Percentiles rank a stretch among this genome's conserved stretches.
Evolutionary conservation across 495 filamentous ascomycete genomes (phyloP).

Genomic region (Talaromyces proteolyticus): DNA sequence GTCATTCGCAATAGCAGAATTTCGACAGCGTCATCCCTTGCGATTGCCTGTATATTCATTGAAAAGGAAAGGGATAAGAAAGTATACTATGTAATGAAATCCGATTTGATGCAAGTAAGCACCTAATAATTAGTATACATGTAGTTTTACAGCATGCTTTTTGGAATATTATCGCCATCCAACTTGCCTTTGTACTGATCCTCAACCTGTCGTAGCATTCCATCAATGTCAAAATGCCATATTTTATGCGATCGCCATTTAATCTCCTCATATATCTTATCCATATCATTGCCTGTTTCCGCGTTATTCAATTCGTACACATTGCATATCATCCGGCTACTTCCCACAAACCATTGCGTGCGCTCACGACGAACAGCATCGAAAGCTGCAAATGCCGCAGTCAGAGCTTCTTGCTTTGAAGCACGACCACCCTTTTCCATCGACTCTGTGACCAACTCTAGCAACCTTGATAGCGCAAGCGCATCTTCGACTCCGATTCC

Average conservation of each 20-base stretch:
- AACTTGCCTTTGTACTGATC: neutral
- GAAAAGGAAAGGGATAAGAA: too few relatives aligned
- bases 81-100: too few relatives aligned
- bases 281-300: constrained; percentile 11
- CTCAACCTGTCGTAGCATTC: constrained; percentile 10
- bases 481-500: constrained; percentile 52
- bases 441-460: constrained; percentile 12
- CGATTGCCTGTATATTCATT: too few relatives aligned
- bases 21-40: too few relatives aligned
- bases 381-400: constrained; percentile 13
- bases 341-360: constrained; percentile 27
- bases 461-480: constrained; percentile 28
- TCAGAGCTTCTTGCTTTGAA: constrained; percentile 8
- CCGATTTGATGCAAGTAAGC: too few relatives aligned
- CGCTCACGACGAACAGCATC: constrained; percentile 16
- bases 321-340: constrained; percentile 25
- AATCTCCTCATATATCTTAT: constrained; percentile 17
- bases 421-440: neutral
- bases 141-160: neutral
- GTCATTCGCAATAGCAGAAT: too few relatives aligned
- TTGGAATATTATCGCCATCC: neutral
- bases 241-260: constrained; percentile 19
- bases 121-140: neutral
- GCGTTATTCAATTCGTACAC: constrained; percentile 18
- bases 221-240: constrained; percentile 27